Evolutionary conservation across 192 early-diverging fungal species (phyloP), one percentile per base, ranked within the genome.

Genomic region (Backusella sp.): DNA sequence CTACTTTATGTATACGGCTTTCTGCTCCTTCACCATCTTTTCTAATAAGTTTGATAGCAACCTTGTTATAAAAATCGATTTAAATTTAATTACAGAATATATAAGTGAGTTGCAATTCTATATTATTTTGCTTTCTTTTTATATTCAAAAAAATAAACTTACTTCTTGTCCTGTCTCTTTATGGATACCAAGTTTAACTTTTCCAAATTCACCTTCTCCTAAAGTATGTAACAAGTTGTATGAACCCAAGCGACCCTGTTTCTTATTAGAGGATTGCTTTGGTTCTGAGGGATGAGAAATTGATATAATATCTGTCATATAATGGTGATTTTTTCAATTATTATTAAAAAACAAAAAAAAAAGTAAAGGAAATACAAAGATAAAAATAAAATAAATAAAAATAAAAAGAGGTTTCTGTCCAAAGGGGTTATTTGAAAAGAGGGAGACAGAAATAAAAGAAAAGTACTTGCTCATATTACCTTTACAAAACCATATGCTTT

Each of bases 31-130:
- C 91, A 69, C 87, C 89, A 74, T 96, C 93, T 79, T 97, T 97
- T 76, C 94, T 92, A 75, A 98, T 97, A 12, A 99, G 86, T 82
- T 99, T 99, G 72, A 99, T 94, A 26, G 97, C 96, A 36, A 98
- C 94, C 91, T 94, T 70, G 1, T 23, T 15, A 36, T 19, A 35
- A 9, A 35, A 70, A 37, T 23, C 1, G 23, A 30, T n/a, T 11
- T 4, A 14, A 15, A 15, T 17, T 44, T 44, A 17, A 44, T n/a
- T 26, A 11, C 42, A 39, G 21, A 14, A 69, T 23, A 42, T 8
- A 4, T 69, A 42, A 23, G 3, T 41, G 4, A 69, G 35, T 4
- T 59, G 11, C 32, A 11, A 37, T 69, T 32, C 32, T 39, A 41
- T 3, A 21, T 39, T n/a, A 15, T 37, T 42, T 36, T 6, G 23